These are phyloP conservation scores for Trichoderma polysporum DNA, from an alignment of 2,329 filamentous ascomycete genomes.

Conservation along the genomic window DNA sequence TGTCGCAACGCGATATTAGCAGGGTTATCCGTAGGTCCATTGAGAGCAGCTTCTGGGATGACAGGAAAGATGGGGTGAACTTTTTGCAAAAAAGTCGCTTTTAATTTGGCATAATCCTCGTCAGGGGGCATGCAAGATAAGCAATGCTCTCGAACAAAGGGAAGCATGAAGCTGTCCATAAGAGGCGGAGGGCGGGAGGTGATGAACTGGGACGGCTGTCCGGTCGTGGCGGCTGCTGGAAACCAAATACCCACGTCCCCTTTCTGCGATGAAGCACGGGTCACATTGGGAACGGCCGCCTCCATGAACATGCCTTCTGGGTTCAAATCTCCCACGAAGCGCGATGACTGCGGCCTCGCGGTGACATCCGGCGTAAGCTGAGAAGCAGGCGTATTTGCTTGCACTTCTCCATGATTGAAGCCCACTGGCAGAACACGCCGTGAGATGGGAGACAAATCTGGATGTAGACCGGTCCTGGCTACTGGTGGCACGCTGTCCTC, in stretches of 20 bases:
- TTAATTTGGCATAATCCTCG: constrained; percentile 46
- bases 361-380: constrained; percentile 19
- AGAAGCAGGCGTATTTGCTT: neutral
- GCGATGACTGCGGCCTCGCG: constrained; percentile 35
- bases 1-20: constrained; percentile 50
- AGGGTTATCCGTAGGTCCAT: constrained; percentile 33
- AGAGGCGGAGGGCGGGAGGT: constrained; percentile 39
- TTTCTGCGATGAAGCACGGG: constrained; percentile 42
- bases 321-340: constrained; percentile 60
- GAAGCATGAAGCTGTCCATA: constrained; percentile 42
- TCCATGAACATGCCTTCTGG: constrained; percentile 61
- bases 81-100: constrained; percentile 49
- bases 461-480: neutral
- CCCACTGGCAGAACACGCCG: neutral
- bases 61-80: constrained; percentile 57
- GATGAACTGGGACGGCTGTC: constrained; percentile 39
- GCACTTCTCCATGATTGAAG: neutral
- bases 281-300: constrained; percentile 42
- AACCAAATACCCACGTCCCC: constrained; percentile 60
- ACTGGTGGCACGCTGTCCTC: neutral
- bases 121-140: constrained; percentile 49
- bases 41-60: constrained; percentile 41
- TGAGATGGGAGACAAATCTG: neutral
- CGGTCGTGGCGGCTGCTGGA: constrained; percentile 29
- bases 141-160: constrained; percentile 47